phyloP scores from a whole-genome alignment of 1,284 basidiomycete species.

The Schizophyllum amplum region DNA sequence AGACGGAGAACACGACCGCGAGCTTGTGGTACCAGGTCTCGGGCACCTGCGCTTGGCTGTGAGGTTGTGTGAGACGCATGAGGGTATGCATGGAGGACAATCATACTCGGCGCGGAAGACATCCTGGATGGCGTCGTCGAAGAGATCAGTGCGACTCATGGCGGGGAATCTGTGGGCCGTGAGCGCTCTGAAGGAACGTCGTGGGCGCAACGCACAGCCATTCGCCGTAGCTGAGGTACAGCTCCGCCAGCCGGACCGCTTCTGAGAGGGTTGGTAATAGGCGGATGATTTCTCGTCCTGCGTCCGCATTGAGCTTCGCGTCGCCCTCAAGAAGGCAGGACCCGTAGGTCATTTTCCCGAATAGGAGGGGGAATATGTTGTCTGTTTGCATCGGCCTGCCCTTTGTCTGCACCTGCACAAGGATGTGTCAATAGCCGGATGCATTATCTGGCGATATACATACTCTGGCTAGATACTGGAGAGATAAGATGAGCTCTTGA shows the following conservation, averaged over 20 bases:
- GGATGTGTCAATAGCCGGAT: not conserved
- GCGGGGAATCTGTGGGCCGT: not conserved
- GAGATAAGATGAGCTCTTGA: constrained; percentile 3
- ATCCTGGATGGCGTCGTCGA: constrained; percentile 38
- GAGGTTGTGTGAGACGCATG: constrained; percentile 6
- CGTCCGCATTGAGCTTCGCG: constrained; percentile 19
- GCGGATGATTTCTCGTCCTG: constrained; percentile 31
- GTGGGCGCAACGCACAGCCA: constrained; percentile 32
- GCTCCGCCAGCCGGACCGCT: constrained; percentile 44
- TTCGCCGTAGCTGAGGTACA: constrained; percentile 45
- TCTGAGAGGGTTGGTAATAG: constrained; percentile 43
- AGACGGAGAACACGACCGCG: constrained; percentile 47
- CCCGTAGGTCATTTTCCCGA: not conserved
- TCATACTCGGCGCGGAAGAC: constrained; percentile 40
- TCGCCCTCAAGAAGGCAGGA: not conserved
- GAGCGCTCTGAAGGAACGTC: not conserved
- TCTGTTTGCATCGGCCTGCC: constrained; percentile 15
- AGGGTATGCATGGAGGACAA: constrained; percentile 1
- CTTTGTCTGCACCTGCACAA: not conserved
- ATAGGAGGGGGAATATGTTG: constrained; percentile 11
- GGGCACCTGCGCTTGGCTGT: constrained; percentile 19
- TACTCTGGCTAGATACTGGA: constrained; percentile 46
- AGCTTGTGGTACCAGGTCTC: constrained; percentile 35
- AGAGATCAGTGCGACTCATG: constrained; percentile 34
- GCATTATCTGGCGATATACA: constrained; percentile 9